Conservation (phyloP, 2,329 filamentous ascomycete species). For the Nigrospora osmanthi region DNA sequence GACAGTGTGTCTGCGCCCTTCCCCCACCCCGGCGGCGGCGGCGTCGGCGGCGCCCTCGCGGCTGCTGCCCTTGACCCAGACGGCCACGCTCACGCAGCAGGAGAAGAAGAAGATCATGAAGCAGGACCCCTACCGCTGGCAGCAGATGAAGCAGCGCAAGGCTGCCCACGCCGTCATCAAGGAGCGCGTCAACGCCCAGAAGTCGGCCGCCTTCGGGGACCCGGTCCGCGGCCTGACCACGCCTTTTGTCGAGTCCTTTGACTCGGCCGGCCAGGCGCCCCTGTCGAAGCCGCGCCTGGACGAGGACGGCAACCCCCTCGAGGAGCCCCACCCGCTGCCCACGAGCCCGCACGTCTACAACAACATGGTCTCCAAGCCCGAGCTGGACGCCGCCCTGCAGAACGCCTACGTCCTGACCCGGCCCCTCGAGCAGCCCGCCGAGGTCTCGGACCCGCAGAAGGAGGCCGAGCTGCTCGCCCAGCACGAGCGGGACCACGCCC, state of each 20-base stretch:
- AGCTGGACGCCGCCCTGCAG: constrained; percentile 58
- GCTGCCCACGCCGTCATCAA: constrained; percentile 73
- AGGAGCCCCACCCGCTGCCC: constrained; percentile 32
- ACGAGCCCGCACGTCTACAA: constrained; percentile 56
- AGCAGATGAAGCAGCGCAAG: constrained; percentile 76
- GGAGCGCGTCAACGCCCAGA: constrained; percentile 57
- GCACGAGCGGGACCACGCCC: constrained; percentile 52
- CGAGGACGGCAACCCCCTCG: constrained; percentile 30
- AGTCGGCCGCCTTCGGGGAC: constrained; percentile 61
- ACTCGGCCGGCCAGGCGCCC: constrained; percentile 47
- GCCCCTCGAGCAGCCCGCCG: constrained; percentile 33
- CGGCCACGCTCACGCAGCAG: constrained; percentile 53
- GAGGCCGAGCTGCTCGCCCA: constrained; percentile 24
- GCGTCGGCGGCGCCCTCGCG: constrained; percentile 36
- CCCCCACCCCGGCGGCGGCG: constrained; percentile 34
- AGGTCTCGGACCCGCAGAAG: constrained; percentile 30
- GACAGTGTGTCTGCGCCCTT: constrained; percentile 54
- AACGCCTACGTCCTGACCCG: constrained; percentile 62
- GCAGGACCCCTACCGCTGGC: constrained; percentile 74
- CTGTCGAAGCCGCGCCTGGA: constrained; percentile 27
- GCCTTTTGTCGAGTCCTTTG: constrained; percentile 76
- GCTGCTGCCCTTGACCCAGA: constrained; percentile 46
- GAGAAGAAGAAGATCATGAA: constrained; percentile 59
- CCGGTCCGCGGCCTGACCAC: constrained; percentile 73
- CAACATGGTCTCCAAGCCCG: constrained; percentile 61